Evolutionary conservation across 805 yeast genomes (phyloP).

Genomic region (Candida oleophila): DNA sequence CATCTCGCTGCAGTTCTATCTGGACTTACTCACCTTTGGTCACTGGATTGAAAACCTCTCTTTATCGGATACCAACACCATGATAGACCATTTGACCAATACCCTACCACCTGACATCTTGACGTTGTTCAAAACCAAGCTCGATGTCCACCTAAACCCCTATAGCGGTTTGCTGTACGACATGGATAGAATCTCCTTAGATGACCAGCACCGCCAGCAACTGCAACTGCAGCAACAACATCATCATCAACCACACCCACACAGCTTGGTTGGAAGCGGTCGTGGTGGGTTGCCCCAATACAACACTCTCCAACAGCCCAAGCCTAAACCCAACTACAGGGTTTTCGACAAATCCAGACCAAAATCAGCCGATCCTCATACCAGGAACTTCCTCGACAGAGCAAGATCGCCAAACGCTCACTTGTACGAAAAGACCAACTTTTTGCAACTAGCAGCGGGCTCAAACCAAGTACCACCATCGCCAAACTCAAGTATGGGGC

Average conservation of each 20-base stretch:
- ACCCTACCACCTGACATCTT: slow-evolving; percentile 52
- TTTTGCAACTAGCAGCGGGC: slow-evolving; percentile 34
- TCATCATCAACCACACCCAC: slow-evolving; percentile 9
- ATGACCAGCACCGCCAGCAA: slow-evolving; percentile 5
- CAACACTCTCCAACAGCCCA: slow-evolving; percentile 34
- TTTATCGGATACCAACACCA: slow-evolving; percentile 50
- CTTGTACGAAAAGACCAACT: slow-evolving; percentile 43
- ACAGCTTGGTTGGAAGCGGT: slow-evolving; percentile 2
- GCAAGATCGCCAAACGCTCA: slow-evolving; percentile 39
- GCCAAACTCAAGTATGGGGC: neutral
- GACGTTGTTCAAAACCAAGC: slow-evolving; percentile 46
- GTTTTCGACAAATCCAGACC: slow-evolving; percentile 32
- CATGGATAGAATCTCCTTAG: slow-evolving; percentile 16
- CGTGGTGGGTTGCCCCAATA: slow-evolving; percentile 1
- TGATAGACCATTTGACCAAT: slow-evolving; percentile 53
- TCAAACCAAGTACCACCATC: neutral
- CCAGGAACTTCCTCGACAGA: slow-evolving; percentile 9
- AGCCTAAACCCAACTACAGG: slow-evolving; percentile 32
- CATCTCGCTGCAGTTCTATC: slow-evolving; percentile 35
- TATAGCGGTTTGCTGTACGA: slow-evolving; percentile 9
- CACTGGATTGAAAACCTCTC: slow-evolving; percentile 51
- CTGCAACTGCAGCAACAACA: slow-evolving; percentile 4
- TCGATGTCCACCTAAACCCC: slow-evolving; percentile 38
- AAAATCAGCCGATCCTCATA: slow-evolving; percentile 47
- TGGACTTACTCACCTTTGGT: slow-evolving; percentile 50